Conservation (phyloP, 768 basidiomycete species). For the Boletus fagicola region DNA sequence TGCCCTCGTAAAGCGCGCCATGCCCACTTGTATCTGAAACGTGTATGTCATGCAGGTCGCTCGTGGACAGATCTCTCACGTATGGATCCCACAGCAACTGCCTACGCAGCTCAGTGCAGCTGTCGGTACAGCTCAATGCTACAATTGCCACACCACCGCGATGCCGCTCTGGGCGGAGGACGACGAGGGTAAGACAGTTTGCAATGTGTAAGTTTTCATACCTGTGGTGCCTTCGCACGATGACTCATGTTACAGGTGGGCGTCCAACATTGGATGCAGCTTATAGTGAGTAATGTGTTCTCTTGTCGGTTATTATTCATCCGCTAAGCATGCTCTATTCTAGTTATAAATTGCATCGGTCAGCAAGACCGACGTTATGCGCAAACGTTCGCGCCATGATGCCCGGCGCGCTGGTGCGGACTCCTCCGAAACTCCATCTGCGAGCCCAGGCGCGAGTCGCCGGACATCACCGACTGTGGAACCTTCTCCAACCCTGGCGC, state of each 20-base stretch:
- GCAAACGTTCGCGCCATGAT: no score
- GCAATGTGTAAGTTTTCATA: conserved; percentile 76
- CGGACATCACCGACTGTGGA: conserved; percentile 66
- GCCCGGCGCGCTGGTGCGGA: conserved; percentile 33
- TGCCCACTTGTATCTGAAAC: conserved; percentile 89
- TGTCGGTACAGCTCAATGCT: conserved; percentile 68
- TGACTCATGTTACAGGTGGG: conserved; percentile 12
- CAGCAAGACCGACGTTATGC: conserved; percentile 62
- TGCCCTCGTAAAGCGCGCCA: conserved; percentile 29
- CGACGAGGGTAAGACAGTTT: conserved; percentile 87
- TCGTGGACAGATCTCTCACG: neutral
- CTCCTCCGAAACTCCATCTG: conserved; percentile 67
- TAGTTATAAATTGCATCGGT: conserved; percentile 80
- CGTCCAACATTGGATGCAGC: conserved; percentile 54
- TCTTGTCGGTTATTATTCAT: neutral
- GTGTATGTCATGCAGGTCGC: conserved; percentile 43
- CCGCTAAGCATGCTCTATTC: conserved; percentile 11
- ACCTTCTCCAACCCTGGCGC: conserved; percentile 63
- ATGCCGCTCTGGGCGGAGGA: conserved; percentile 91
- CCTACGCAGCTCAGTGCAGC: conserved; percentile 43
- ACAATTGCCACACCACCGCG: conserved; percentile 86
- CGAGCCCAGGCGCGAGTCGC: conserved; percentile 70
- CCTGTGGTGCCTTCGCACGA: conserved; percentile 3
- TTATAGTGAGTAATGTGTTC: conserved; percentile 52
- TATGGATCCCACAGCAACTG: conserved; percentile 46